Evolutionary conservation across 768 basidiomycete genomes (phyloP).

Genomic region (Amanita inopinata): DNA sequence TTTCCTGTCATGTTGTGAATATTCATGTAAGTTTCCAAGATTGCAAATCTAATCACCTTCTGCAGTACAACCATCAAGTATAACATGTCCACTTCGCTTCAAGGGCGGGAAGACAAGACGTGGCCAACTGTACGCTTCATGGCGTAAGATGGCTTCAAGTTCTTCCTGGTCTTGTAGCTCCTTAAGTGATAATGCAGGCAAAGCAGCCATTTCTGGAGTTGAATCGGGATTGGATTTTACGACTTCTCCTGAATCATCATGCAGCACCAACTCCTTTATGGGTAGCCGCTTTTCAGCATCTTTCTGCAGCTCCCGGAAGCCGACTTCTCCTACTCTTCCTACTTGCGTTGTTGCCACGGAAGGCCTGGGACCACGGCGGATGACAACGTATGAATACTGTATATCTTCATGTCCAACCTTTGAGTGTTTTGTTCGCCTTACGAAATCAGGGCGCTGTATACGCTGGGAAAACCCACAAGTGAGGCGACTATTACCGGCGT

Average conservation of each 20-base stretch:
- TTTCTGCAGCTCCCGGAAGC: constrained; percentile 32
- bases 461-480: constrained; percentile 84
- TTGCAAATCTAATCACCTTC: constrained; percentile 44
- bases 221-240: neutral
- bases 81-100: constrained; percentile 86
- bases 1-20: constrained; percentile 46
- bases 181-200: neutral
- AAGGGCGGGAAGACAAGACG: constrained; percentile 87
- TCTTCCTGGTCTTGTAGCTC: constrained; percentile 19
- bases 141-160: constrained; percentile 46
- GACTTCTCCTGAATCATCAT: constrained; percentile 21
- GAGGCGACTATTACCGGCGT: constrained; percentile 39
- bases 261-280: constrained; percentile 33
- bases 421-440: constrained; percentile 83
- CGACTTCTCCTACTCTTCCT: constrained; percentile 47
- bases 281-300: constrained; percentile 18
- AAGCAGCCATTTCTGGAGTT: neutral
- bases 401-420: constrained; percentile 78
- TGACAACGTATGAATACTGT: constrained; percentile 83
- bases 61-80: constrained; percentile 79
- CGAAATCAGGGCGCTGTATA: constrained; percentile 76
- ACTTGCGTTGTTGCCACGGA: constrained; percentile 22
- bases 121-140: constrained; percentile 83
- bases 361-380: constrained; percentile 73
- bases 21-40: constrained; percentile 1